These are phyloP conservation scores for Petrea volubilis DNA, from an alignment of 257 asterid species.

Conservation along the genomic window DNA sequence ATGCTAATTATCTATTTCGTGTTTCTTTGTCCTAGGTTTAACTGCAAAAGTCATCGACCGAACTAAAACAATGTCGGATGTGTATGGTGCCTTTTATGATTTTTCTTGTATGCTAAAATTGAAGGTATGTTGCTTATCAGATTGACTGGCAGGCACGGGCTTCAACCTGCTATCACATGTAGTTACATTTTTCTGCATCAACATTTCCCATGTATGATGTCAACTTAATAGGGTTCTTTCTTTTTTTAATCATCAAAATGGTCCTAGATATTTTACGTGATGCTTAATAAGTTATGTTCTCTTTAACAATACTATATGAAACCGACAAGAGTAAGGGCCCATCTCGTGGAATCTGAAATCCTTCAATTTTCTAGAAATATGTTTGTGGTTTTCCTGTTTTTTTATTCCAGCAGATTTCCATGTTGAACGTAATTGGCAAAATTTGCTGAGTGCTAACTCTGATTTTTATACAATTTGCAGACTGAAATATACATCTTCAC, in stretches of 20 bases:
- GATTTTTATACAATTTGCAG: neutral
- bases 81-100: slow-evolving; percentile 83
- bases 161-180: no score
- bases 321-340: neutral
- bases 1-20: neutral
- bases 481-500: neutral
- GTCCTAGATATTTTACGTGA: no score
- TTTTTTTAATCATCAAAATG: no score
- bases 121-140: slow-evolving; percentile 50
- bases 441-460: neutral
- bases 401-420: neutral
- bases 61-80: slow-evolving; percentile 75
- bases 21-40: slow-evolving; percentile 56
- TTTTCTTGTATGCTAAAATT: slow-evolving; percentile 78
- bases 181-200: no score
- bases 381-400: neutral
- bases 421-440: neutral
- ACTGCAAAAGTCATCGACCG: slow-evolving; percentile 79
- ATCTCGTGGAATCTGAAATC: neutral
- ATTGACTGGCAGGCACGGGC: no score
- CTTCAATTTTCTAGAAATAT: neutral
- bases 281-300: no score
- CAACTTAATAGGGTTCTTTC: no score
- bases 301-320: no score
- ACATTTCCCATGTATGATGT: no score